Evolutionary conservation across 192 early-diverging fungal genomes (phyloP).

Genomic region (Coemansia sp.): DNA sequence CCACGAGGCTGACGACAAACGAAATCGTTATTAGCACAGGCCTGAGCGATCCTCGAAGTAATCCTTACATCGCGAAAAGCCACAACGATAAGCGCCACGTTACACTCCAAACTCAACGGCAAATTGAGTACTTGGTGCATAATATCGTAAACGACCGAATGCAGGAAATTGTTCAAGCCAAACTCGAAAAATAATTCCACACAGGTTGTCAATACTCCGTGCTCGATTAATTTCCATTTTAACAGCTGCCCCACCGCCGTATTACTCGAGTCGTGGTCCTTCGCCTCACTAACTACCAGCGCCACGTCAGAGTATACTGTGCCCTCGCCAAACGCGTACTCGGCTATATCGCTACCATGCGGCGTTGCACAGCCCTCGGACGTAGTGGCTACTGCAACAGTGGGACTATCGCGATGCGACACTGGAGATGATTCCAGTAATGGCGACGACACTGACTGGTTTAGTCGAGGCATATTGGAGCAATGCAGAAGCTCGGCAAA

Average conservation of each 20-base stretch:
- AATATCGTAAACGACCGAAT: conserved; percentile 99
- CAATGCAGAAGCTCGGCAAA: conserved; percentile 98
- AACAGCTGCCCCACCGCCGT: conserved; percentile 73
- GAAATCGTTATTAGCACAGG: conserved; percentile 83
- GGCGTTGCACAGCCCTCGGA: neutral
- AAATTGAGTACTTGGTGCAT: conserved; percentile 97
- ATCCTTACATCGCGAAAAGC: conserved; percentile 87
- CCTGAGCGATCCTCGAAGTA: conserved; percentile 81
- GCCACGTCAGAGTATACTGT: neutral
- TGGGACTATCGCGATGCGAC: conserved; percentile 24
- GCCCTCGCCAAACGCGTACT: neutral
- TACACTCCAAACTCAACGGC: conserved; percentile 70
- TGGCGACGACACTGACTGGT: conserved; percentile 28
- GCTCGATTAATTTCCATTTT: conserved; percentile 69
- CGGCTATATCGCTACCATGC: neutral
- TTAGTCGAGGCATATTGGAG: conserved; percentile 81
- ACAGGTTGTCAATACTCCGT: conserved; percentile 66
- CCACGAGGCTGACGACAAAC: conserved; percentile 84
- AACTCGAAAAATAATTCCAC: conserved; percentile 90
- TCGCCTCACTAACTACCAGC: neutral
- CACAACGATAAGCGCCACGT: conserved; percentile 62
- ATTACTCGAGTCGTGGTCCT: conserved; percentile 21
- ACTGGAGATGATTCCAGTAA: neutral
- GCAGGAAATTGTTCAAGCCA: conserved; percentile 98
- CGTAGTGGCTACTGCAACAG: conserved; percentile 4